phyloP scores from a whole-genome alignment of 495 filamentous ascomycete species.

The Aspergillus egyptiacus region DNA sequence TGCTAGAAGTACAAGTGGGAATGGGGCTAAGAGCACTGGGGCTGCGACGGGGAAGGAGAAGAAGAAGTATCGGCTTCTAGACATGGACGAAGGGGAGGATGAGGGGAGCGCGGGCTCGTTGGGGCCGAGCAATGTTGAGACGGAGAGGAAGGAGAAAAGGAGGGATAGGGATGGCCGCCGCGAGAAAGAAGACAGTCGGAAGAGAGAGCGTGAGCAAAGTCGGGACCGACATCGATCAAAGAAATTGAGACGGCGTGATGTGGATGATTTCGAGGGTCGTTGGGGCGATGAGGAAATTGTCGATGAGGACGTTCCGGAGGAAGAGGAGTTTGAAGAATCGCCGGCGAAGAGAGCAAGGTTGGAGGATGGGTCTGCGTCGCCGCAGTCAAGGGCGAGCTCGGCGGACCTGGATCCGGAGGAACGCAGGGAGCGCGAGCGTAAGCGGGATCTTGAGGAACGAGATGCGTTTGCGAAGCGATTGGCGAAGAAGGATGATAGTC shows the following conservation, averaged over 20 bases:
- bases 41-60: conserved; percentile 14
- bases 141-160: conserved; percentile 39
- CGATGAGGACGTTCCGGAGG: conserved; percentile 29
- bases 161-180: conserved; percentile 28
- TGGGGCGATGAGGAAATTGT: conserved; percentile 72
- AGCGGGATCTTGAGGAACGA: conserved; percentile 62
- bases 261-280: conserved; percentile 61
- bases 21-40: neutral
- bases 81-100: conserved; percentile 69
- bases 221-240: conserved; percentile 47
- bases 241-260: conserved; percentile 48
- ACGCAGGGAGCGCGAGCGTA: conserved; percentile 48
- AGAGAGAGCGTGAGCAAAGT: conserved; percentile 31
- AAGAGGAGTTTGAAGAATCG: conserved; percentile 41
- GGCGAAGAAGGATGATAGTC: conserved; percentile 60
- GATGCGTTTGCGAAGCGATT: conserved; percentile 71
- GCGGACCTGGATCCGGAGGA: conserved; percentile 56
- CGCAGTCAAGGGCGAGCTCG: conserved; percentile 34
- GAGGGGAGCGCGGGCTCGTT: conserved; percentile 27
- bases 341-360: conserved; percentile 53
- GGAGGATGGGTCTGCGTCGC: conserved; percentile 49
- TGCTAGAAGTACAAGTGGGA: conserved; percentile 15
- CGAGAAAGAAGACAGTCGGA: conserved; percentile 34
- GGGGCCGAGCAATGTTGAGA: conserved; percentile 47
- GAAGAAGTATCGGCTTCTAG: conserved; percentile 75